Evolutionary conservation across 2,329 filamentous ascomycete genomes (phyloP).

Genomic region (Leptographium flavum): DNA sequence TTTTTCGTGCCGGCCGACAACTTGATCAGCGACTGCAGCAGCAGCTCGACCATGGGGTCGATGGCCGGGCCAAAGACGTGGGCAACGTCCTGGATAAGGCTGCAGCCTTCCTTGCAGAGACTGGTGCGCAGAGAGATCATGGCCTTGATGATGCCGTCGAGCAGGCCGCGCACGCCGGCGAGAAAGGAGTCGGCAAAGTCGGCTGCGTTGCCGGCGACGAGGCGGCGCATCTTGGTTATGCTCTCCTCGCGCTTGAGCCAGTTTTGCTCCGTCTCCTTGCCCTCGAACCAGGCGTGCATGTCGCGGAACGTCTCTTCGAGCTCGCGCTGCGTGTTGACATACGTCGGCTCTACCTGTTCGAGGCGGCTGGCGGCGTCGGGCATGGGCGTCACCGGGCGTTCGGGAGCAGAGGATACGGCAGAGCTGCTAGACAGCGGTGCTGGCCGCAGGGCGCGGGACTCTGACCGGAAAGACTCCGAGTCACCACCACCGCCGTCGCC

Average conservation of each 20-base stretch:
- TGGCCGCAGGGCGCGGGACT: constrained; percentile 2
- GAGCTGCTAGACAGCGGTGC: constrained; percentile 30
- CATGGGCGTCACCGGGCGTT: constrained; percentile 45
- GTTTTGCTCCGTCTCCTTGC: constrained; percentile 79
- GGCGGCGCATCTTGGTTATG: constrained; percentile 57
- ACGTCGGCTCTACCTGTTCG: constrained; percentile 63
- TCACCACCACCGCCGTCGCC: constrained; percentile 21
- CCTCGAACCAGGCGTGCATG: constrained; percentile 73
- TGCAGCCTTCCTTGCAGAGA: constrained; percentile 74
- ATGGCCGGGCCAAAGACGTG: constrained; percentile 61
- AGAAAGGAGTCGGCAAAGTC: constrained; percentile 65
- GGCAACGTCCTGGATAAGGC: constrained; percentile 72
- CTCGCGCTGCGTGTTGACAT: constrained; percentile 72
- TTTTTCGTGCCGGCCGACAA: constrained; percentile 84
- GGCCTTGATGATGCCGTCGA: constrained; percentile 83
- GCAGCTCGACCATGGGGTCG: constrained; percentile 78
- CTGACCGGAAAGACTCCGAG: constrained; percentile 27
- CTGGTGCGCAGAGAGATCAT: constrained; percentile 77
- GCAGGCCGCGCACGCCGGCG: constrained; percentile 51
- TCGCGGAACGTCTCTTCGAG: constrained; percentile 76
- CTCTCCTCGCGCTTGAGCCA: constrained; percentile 80
- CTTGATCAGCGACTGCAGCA: constrained; percentile 82
- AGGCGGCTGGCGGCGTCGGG: constrained; percentile 40
- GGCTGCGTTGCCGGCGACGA: constrained; percentile 70
- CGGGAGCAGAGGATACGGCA: constrained; percentile 23